Evolutionary conservation across 129 eudicot genomes (phyloP), one percentile per base, ranked within the genome.

Genomic region (Centaurea solstitialis): DNA sequence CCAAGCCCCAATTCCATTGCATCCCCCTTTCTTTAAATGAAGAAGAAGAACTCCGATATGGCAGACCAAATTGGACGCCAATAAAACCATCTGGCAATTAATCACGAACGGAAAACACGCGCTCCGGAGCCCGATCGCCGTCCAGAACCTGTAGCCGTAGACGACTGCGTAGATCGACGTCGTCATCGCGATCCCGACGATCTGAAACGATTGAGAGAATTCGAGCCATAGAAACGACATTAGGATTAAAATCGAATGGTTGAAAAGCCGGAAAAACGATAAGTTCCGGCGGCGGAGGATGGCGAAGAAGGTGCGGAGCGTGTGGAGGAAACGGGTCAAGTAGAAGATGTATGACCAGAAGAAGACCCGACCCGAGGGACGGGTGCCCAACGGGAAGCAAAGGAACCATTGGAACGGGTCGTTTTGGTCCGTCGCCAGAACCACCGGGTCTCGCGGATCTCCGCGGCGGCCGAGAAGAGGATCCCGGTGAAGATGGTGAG

Each of bases 1-100:
- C 98, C 97, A 94, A 0, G 97, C 98, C 4, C 97, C 95, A 45
- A 94, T 94, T 21, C 98, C 98, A 40, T 94, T 94, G 76, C 98
- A 94, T 10, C 98, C 98, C 0, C 98, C 98, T 80, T 88, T 94
- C 6, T 88, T 50, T 1, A 87, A 37, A 15, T 94, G 96, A 69
- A 90, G 53, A 6, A 88, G 40, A 15, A 90, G 90, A 2, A 91
- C 98, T 8, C 97, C 97, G 0, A 88, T 53, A 30, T 94, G 98
- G 69, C 95, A 90, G 0, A 90, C 13, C 38, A 94, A 41, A 68
- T 94, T 92, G n/a, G 92, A 85, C 0, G 76, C 80, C 6, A 94
- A 81, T 0, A 94, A 20, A 13, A 79, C 79, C 41, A 94, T 80
- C 53, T 94, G 98, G 39, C 98, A 94, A 17, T 77, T 90, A 9